Percentiles rank a stretch among this genome's conserved stretches.
Evolutionary conservation across 2,329 filamentous ascomycete species (phyloP).

Genomic region (Fusarium coicis): DNA sequence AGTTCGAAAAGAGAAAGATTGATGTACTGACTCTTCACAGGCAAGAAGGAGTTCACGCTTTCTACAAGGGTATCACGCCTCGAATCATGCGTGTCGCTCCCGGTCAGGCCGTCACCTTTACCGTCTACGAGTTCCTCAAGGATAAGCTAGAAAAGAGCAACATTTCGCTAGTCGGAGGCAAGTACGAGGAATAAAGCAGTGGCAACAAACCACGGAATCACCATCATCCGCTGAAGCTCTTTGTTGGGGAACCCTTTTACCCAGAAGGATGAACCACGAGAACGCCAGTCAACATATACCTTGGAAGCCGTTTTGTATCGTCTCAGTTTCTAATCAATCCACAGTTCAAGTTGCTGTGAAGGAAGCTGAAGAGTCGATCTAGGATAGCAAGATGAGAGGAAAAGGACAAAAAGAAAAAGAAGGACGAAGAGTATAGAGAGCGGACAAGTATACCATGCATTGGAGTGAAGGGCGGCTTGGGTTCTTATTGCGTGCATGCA

Average conservation of each 20-base stretch:
- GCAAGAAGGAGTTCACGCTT: conserved; percentile 92
- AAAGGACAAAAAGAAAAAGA: conserved; percentile 2
- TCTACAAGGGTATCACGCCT: conserved; percentile 99
- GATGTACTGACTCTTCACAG: conserved; percentile 53
- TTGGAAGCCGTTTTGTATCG: background rate
- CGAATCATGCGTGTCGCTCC: conserved; percentile 97
- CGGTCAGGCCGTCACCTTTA: conserved; percentile 84
- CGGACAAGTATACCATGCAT: conserved; percentile 43
- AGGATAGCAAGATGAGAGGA: conserved; percentile 2
- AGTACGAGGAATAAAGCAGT: conserved; percentile 71
- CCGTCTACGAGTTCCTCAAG: conserved; percentile 82
- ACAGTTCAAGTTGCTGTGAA: conserved; percentile 27
- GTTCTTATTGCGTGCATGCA: conserved; percentile 44
- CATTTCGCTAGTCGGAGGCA: conserved; percentile 67
- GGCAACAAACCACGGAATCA: background rate
- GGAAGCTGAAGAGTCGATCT: conserved; percentile 32
- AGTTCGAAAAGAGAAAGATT: accelerated
- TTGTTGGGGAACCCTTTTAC: background rate
- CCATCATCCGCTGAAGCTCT: background rate
- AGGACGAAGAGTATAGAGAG: conserved; percentile 31
- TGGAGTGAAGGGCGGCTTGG: conserved; percentile 30
- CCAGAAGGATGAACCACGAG: background rate
- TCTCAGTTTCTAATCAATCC: conserved; percentile 29
- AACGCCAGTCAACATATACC: background rate
- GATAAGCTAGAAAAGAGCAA: conserved; percentile 76